These are phyloP conservation scores for Amylocarpus encephaloides DNA, from an alignment of 2,329 filamentous ascomycete species.

Conservation along the genomic window DNA sequence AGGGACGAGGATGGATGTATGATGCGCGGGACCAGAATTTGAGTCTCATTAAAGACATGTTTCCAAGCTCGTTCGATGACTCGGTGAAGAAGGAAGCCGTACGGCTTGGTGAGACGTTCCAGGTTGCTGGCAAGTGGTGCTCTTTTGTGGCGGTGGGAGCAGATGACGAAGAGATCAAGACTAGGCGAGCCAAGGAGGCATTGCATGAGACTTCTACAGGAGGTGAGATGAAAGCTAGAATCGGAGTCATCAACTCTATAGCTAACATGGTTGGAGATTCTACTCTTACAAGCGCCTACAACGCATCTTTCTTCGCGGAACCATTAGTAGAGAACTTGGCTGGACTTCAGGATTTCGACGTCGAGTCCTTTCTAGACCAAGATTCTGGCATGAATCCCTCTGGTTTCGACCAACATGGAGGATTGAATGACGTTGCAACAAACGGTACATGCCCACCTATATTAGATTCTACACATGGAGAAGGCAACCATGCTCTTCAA, in stretches of 20 bases:
- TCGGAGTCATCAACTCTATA: background rate
- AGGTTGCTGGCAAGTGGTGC: conserved; percentile 64
- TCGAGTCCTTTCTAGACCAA: background rate
- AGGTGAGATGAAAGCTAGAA: no score
- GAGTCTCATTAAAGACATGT: conserved; percentile 40
- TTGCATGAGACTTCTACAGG: background rate
- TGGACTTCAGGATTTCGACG: conserved; percentile 1
- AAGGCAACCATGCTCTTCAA: background rate
- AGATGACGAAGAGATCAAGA: conserved; percentile 19
- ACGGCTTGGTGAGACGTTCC: conserved; percentile 56
- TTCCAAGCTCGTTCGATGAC: conserved; percentile 46
- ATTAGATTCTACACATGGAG: background rate
- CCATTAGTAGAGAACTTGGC: background rate
- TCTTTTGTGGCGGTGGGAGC: conserved; percentile 64
- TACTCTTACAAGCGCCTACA: background rate
- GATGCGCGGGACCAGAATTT: conserved; percentile 42
- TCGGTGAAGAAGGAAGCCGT: conserved; percentile 62
- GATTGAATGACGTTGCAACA: background rate
- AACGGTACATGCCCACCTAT: background rate
- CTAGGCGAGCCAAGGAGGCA: background rate
- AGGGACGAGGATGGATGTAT: conserved; percentile 60
- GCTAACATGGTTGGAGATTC: background rate
- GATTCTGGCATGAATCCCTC: background rate
- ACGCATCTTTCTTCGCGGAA: background rate
- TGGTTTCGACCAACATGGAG: background rate